Base-by-base conservation (phyloP, 2,329 filamentous ascomycete genomes). In the Fusarium haematococcum region DNA sequence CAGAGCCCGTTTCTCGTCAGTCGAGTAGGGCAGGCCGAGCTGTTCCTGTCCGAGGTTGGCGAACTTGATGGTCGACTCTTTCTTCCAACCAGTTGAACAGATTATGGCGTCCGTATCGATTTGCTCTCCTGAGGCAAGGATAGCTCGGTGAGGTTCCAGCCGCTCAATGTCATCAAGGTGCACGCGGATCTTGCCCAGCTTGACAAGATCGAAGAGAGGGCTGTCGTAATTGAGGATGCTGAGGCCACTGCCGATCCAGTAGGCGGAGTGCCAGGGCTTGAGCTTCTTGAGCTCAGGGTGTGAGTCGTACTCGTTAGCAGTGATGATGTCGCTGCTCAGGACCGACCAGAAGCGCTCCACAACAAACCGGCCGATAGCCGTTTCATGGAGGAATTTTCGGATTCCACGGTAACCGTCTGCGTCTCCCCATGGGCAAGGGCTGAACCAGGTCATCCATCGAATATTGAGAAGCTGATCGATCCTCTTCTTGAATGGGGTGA, bases 381-480 rank as follows among this genome's bases (percentile, higher is more conserved):
- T 90, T 3, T 84, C 82, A 59, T 91, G 88, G 3, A 91, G 77
- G 57, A 89, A 86, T 5, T 79, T 77, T 4, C 88, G 82, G 0
- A 87, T 77, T n/a, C 79, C 80, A 8, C 86, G 83, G 57, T 83
- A 89, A 1, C 88, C 89, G 69, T 89, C 89, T 11, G 85, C 87
- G 3, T 83, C 81, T 2, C 89, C 91, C 89, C 90, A 94, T 2
- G 90, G 86, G 72, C 91, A 93, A 0, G 92, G 91, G 23, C 86
- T 89, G 78, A 94, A 88, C 88, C 90, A 93, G 0, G 88, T 90
- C 71, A 93, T 81, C 70, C 91, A 86, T 0, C 92, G 88, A 0
- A 88, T 77, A 27, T 72, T 76, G 0, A 80, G 62, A 0, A 93
- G 82, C 72, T 90, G 88, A 77, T 93, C 91, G 0, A 93, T 81